These are phyloP conservation scores for Lactarius sp. DNA, from an alignment of 768 basidiomycete genomes.

Conservation along the genomic window DNA sequence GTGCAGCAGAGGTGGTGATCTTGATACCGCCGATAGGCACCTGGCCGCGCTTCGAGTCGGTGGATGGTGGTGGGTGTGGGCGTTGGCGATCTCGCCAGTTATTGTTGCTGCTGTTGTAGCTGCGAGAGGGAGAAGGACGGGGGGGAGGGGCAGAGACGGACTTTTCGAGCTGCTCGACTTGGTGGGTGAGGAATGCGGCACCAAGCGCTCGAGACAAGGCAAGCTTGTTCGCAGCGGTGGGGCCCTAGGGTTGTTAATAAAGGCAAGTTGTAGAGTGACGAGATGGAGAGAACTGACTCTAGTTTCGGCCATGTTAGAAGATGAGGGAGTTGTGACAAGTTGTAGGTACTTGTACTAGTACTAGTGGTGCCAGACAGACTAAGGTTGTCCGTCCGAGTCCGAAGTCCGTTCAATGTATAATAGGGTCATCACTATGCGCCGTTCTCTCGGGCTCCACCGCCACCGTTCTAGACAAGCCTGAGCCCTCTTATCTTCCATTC, in stretches of 20 bases:
- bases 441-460: too few relatives aligned
- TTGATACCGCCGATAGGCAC: slow-evolving; percentile 19
- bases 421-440: too few relatives aligned
- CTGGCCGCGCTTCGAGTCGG: slow-evolving; percentile 29
- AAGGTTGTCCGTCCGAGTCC: too few relatives aligned
- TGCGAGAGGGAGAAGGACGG: slow-evolving; percentile 28
- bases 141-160: slow-evolving; percentile 44
- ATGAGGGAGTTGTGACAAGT: background rate
- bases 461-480: too few relatives aligned
- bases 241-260: background rate
- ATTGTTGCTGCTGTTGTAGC: slow-evolving; percentile 3
- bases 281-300: background rate
- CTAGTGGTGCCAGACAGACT: too few relatives aligned
- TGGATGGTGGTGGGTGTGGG: slow-evolving; percentile 12
- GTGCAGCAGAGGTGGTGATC: slow-evolving; percentile 2
- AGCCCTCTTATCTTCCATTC: too few relatives aligned
- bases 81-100: slow-evolving; percentile 24
- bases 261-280: background rate
- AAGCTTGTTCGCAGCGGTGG: slow-evolving; percentile 43
- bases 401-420: too few relatives aligned
- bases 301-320: background rate
- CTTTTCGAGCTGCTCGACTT: slow-evolving; percentile 85
- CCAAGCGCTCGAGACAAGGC: slow-evolving; percentile 86
- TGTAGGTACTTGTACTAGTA: too few relatives aligned
- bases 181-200: slow-evolving; percentile 81